Base-by-base conservation (phyloP, 1,284 basidiomycete genomes). In the Veloboletus limbatus region DNA sequence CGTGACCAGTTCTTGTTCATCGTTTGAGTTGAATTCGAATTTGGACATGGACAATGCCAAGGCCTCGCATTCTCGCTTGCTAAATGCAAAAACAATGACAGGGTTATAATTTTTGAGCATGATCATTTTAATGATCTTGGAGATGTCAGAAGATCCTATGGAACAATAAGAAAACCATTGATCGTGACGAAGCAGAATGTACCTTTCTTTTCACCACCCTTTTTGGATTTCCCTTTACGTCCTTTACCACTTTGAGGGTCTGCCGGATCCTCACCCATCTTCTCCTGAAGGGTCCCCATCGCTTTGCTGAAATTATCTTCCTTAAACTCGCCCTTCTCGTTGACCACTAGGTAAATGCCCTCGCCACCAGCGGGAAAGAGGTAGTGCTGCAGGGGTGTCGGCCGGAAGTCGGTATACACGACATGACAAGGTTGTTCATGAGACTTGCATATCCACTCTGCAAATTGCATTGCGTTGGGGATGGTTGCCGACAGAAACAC, bases 401-500 rank as follows among this genome's bases (percentile, higher is more conserved):
- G 97, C 34, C 97, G 85, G 75, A 97, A 99, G 70, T 99, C 93
- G 54, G 97, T 99, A 67, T 99, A 99, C 40, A 99, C 96, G 60
- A 99, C 92, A 65, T 99, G 97, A 68, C 97, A 99, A 0, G 97
- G 96, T 63, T 99, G 97, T 47, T 96, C 88, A 62, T 99, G 97
- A 1, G 89, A 95, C 64, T 94, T 88, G 70, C 89, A 93, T 62
- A 99, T 94, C 97, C 97, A 99, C 67, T 97, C 92, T 31, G 96
- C 94, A 57, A 99, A 99, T 66, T 99, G 93, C 92, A 97, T 97
- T 8, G 97, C 95, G 70, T 99, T 99, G 30, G 97, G 97, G 50
- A 99, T 99, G 21, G 97, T 99, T 45, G 97, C 96, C n/a, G 97
- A 99, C 30, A 99, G 84, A 72, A 99, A 99, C 53, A 99, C 97